Conservation (phyloP, 2,329 filamentous ascomycete species). For the Fusarium stilboides region DNA sequence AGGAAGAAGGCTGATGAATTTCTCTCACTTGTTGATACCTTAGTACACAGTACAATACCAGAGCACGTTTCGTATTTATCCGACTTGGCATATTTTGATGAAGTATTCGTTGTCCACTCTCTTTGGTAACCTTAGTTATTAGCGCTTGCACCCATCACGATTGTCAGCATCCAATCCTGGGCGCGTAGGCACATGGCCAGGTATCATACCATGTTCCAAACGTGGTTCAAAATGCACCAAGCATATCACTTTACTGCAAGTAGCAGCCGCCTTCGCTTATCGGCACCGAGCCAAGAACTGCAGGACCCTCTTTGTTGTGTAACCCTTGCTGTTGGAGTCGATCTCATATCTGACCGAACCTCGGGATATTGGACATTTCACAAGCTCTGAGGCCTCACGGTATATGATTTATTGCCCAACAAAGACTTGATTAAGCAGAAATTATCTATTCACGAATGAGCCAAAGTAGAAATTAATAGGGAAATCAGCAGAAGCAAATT, state of each 20-base stretch:
- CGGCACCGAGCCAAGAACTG: slow-evolving; percentile 46
- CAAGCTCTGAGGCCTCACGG: background rate
- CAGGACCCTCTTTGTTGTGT: slow-evolving; percentile 19
- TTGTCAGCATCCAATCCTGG: slow-evolving; percentile 1
- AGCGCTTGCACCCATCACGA: background rate
- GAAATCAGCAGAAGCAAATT: background rate
- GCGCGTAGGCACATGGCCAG: background rate
- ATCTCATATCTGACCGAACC: slow-evolving; percentile 7
- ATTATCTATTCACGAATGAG: background rate
- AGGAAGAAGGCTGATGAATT: slow-evolving; percentile 28
- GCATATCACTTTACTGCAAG: slow-evolving; percentile 6
- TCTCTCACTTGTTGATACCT: slow-evolving; percentile 40
- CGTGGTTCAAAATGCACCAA: slow-evolving; percentile 15
- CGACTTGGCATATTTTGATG: slow-evolving; percentile 15
- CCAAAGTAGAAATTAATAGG: background rate
- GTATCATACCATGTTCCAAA: slow-evolving; percentile 4
- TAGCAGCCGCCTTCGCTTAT: slow-evolving; percentile 43
- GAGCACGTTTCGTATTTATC: slow-evolving; percentile 19
- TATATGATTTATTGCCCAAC: no score
- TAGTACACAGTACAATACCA: slow-evolving; percentile 34
- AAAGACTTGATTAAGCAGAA: background rate
- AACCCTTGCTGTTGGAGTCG: slow-evolving; percentile 1
- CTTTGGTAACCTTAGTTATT: background rate
- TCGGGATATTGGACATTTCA: background rate
- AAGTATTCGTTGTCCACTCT: background rate